Evolutionary conservation across 352 stramenopile genomes (phyloP).

Genomic region (Peronosclerospora sorghi): DNA sequence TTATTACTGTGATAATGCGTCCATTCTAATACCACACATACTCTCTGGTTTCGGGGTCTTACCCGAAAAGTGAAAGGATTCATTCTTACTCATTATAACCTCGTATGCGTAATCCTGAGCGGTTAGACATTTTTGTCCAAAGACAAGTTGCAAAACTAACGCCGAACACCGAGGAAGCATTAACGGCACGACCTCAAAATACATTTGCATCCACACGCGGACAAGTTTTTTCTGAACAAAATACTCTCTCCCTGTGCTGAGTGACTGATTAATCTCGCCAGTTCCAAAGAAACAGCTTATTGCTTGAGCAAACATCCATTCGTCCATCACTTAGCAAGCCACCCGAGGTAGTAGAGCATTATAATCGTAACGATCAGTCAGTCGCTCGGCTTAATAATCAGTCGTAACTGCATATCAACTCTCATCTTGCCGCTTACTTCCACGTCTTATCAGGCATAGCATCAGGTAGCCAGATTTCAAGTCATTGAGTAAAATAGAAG

Average conservation of each 20-base stretch:
- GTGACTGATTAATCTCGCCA: constrained; percentile 11
- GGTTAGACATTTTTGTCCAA: constrained; percentile 10
- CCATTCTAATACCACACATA: constrained; percentile 1
- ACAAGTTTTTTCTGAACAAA: constrained; percentile 12
- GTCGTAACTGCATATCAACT: too few relatives aligned
- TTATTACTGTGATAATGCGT: constrained; percentile 8
- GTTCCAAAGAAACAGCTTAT: constrained; percentile 17
- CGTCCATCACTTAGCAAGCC: constrained; percentile 2
- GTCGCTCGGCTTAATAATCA: too few relatives aligned
- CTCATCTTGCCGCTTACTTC: too few relatives aligned
- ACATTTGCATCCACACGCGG: constrained; percentile 1
- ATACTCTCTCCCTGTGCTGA: constrained; percentile 19
- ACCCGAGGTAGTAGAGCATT: constrained; percentile 23
- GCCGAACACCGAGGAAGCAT: constrained; percentile 4
- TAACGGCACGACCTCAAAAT: constrained; percentile 29
- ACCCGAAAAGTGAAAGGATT: constrained; percentile 4
- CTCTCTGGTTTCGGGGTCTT: constrained; percentile 1
- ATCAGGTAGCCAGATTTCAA: too few relatives aligned
- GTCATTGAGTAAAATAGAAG: too few relatives aligned
- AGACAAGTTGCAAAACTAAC: constrained; percentile 14
- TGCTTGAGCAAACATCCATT: constrained; percentile 5
- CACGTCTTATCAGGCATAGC: too few relatives aligned
- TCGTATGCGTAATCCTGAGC: constrained; percentile 14
- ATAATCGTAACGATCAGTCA: too few relatives aligned
- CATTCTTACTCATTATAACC: constrained; percentile 7